Base-by-base conservation (phyloP, 305 asterid species). In the Ilex paraguariensis region DNA sequence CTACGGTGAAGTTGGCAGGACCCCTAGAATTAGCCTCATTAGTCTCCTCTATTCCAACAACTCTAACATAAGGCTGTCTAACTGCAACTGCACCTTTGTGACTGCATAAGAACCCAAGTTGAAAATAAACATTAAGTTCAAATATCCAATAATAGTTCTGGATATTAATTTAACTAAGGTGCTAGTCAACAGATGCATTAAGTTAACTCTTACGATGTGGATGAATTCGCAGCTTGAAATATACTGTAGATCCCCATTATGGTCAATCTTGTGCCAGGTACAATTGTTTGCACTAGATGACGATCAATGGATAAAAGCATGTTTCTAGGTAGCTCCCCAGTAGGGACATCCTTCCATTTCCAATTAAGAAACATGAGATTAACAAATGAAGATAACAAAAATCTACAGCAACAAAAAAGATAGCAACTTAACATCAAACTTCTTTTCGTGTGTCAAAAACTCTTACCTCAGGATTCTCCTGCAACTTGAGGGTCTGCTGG, bases 231-330 rank as follows among this genome's bases (percentile, higher is more conserved):
- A 68, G 97, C 94, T 73, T 93, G 99, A 68, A 87, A 93, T 67
- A 93, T 83, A 56, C 99, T 93, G 80, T 87, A 93, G 58, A 93
- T 93, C 49, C 99, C 99, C 95, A 93, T 84, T 54, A 93, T 73
- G 54, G 97, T 87, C 81, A 93, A 77, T 80, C 99, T 93, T 54
- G 95, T 90, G 63, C 97, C 99, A 56, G 99, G 99, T 68, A 93
- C 99, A 78, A 93, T 90, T 72, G 99, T 90, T 79, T 93, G 99
- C 77, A 90, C 99, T 64, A 93, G 94, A 78, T 90, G 99, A 60
- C 97, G 94, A 76, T 93, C 99, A 68, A 93, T 62, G 15, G 99
- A 93, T 54, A 93, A 82, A 67, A 93, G 97, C 75, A 93, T 83
- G 80, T 93, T 93, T 67, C 99, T 87, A 54, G 99, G 99, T 66